A percentile compares a stretch with the other conserved stretches of the same genome.
Conservation (phyloP, 2,329 filamentous ascomycete genomes). For the Aspergillus pseudoviridinutans region DNA sequence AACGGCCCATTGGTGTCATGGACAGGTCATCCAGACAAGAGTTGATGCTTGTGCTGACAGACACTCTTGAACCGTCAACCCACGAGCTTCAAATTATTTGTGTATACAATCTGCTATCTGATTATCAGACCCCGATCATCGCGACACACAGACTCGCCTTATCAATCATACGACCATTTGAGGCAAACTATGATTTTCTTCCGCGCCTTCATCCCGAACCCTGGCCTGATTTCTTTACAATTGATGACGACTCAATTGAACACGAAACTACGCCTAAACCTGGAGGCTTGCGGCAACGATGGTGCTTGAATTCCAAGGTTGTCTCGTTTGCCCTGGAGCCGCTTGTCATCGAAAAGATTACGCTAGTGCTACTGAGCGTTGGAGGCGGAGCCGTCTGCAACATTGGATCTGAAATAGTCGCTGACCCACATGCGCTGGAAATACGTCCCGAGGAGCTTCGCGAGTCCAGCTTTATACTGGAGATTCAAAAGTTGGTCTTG, state of each 20-base stretch:
- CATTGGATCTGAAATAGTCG: slow-evolving; percentile 31
- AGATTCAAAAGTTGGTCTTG: slow-evolving; percentile 70
- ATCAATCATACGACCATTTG: slow-evolving; percentile 76
- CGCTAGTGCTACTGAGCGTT: slow-evolving; percentile 58
- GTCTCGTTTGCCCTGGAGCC: slow-evolving; percentile 71
- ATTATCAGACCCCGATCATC: slow-evolving; percentile 74
- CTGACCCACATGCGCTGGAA: slow-evolving; percentile 27
- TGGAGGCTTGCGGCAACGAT: slow-evolving; percentile 71
- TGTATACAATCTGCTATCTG: slow-evolving; percentile 73
- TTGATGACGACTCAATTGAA: slow-evolving; percentile 42
- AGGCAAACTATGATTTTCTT: slow-evolving; percentile 83
- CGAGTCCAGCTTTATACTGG: slow-evolving; percentile 68
- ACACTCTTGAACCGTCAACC: slow-evolving; percentile 50
- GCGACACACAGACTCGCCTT: slow-evolving; percentile 68
- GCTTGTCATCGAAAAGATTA: slow-evolving; percentile 60
- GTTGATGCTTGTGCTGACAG: slow-evolving; percentile 47
- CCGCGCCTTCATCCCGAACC: slow-evolving; percentile 71
- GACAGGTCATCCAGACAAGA: slow-evolving; percentile 27
- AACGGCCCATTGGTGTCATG: slow-evolving; percentile 32
- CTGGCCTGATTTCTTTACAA: slow-evolving; percentile 85
- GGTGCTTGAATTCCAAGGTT: slow-evolving; percentile 68
- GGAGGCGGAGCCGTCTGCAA: slow-evolving; percentile 61
- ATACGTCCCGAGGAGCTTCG: slow-evolving; percentile 66
- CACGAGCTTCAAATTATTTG: slow-evolving; percentile 70
- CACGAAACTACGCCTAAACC: slow-evolving; percentile 29